Base-by-base conservation (phyloP, 345 rosid species). In the Theobroma cacao region DNA sequence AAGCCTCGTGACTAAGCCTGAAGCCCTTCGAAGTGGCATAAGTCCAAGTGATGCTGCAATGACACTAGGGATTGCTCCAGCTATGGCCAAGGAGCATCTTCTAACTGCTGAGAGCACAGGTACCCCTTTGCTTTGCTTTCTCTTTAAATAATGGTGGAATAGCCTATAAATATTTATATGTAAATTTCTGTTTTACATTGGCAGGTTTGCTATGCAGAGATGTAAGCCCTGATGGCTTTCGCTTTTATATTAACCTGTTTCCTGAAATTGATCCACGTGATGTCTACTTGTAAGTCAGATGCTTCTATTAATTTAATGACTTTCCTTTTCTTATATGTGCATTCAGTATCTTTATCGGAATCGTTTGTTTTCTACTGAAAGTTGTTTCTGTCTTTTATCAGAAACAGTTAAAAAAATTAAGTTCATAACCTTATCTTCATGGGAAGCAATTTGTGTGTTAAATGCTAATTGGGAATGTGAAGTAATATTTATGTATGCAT, bases 51-150 rank as follows among this genome's bases (percentile, higher is more conserved):
- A 96, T 84, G 98, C 98, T 86, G 98, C 98, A 75, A 90, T 92
- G 86, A 89, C 93, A 33, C 82, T 94, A 76, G 97, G 91, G 74
- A 93, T 96, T 69, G 98, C 98, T 75, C 98, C 99, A 73, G 98
- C 99, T 68, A 89, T 96, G 98, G 99, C 99, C 50, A 94, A 96
- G 85, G 98, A 96, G 85, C 97, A 91, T 82, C 97, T 96, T 81
- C 86, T 94, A 59, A 83, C 90, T 72, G 97, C 99, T 64, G 98
- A 94, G 84, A 93, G 89, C 87, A 89, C 84, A 89, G 99, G 99
- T 92, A 74, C 55, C 28, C 14, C 72, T 58, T 65, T 72, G 17
- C 38, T 55, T 56, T 22, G n/a, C 26, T 77, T 81, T 67, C 41
- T 70, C 30, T 74, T 77, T 60, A 74, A 50, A 41, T 64, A 30